Evolutionary conservation across 2,329 filamentous ascomycete genomes (phyloP).

Genomic region (Ophiostoma sp.): DNA sequence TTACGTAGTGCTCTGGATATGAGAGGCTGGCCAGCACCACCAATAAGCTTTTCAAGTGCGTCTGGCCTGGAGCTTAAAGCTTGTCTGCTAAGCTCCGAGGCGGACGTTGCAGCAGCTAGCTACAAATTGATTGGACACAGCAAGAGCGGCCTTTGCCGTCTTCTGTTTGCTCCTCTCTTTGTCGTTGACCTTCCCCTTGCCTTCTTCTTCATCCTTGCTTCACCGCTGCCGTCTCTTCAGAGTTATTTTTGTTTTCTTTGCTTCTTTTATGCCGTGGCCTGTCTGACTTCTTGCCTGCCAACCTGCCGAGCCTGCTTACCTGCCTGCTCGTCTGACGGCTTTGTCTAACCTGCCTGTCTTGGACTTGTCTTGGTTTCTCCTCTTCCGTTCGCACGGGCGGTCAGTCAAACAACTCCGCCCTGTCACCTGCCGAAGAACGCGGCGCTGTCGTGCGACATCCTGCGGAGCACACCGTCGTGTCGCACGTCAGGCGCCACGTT

Average conservation of each 20-base stretch:
- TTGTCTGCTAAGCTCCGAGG: not conserved
- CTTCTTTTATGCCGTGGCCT: not conserved
- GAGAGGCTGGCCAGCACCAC: not conserved
- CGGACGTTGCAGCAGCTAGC: not conserved
- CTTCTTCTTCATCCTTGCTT: not conserved
- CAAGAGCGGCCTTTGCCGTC: not conserved
- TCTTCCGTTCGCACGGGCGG: not conserved
- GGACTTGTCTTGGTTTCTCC: not conserved
- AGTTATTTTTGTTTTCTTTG: not conserved
- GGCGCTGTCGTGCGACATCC: constrained; percentile 6
- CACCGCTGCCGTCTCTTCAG: not conserved
- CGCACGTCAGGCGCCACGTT: not conserved
- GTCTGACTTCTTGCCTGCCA: not conserved
- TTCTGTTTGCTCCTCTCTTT: not conserved
- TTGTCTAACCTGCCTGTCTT: not conserved
- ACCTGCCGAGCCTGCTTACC: not conserved
- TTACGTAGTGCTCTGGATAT: not conserved
- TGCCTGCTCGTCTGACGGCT: not conserved
- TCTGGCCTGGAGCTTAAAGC: not conserved
- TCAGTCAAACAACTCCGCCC: not conserved
- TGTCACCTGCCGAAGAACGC: constrained; percentile 2
- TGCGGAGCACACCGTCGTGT: not conserved
- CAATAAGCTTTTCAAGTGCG: not conserved
- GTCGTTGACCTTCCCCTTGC: not conserved
- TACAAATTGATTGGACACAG: constrained; percentile 15